Percentiles rank a stretch among this genome's conserved stretches.
Evolutionary conservation across 2,329 filamentous ascomycete species (phyloP).

Genomic region (Metarhizium guizhouense): DNA sequence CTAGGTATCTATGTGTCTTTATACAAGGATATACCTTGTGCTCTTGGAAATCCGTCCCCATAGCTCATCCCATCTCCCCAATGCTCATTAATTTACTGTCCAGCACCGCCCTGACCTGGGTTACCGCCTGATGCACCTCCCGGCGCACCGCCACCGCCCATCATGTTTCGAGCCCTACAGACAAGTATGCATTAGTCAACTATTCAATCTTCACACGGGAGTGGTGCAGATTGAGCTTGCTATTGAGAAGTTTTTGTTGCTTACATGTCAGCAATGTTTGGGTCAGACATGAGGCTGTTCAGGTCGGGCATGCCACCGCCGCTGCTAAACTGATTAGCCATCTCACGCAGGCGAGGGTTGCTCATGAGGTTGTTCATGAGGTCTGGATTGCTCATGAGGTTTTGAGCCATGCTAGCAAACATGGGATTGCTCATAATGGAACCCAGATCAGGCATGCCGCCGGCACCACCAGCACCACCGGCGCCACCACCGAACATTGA

Average conservation of each 20-base stretch:
- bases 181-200: not conserved
- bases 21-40: not conserved
- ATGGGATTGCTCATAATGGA: conserved; percentile 96
- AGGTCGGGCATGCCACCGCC: conserved; percentile 88
- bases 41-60: not conserved
- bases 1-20: not conserved
- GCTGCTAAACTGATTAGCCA: conserved; percentile 70
- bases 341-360: conserved; percentile 80
- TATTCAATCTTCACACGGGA: not conserved
- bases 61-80: not conserved
- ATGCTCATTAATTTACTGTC: not conserved
- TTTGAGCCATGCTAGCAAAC: conserved; percentile 96
- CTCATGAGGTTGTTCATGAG: conserved; percentile 88
- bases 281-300: conserved; percentile 79
- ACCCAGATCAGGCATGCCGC: conserved; percentile 80
- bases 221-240: not conserved
- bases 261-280: conserved; percentile 87
- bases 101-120: conserved; percentile 10
- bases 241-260: conserved; percentile 24
- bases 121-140: conserved; percentile 17
- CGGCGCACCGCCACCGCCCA: conserved; percentile 26
- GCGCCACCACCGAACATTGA: conserved; percentile 61
- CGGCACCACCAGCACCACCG: conserved; percentile 51
- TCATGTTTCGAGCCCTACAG: conserved; percentile 36
- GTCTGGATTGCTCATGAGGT: conserved; percentile 92